A percentile compares a stretch with the other conserved stretches of the same genome.
phyloP scores from a whole-genome alignment of 306 rosid genomes.

The Carpinus fangiana region DNA sequence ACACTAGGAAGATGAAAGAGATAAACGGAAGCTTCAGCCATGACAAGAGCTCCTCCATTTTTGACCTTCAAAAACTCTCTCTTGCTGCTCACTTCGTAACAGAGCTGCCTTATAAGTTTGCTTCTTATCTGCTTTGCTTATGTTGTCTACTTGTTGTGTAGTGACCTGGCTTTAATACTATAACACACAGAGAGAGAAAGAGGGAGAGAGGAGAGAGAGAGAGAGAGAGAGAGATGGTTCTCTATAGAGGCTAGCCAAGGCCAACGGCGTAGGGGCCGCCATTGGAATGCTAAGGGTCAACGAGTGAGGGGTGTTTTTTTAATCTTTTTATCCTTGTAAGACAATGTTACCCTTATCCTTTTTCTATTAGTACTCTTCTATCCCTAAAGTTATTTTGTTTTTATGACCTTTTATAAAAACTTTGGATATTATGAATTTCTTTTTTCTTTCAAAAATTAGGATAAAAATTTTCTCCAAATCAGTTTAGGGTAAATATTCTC shows the following conservation, averaged over 20 bases:
- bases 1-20: slow-evolving; percentile 28
- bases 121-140: slow-evolving; percentile 49
- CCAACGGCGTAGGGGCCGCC: slow-evolving; percentile 99
- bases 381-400: background rate
- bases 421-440: background rate
- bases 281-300: slow-evolving; percentile 78
- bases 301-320: slow-evolving; percentile 33
- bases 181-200: slow-evolving; percentile 18
- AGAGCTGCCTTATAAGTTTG: slow-evolving; percentile 31
- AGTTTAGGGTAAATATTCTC: too few relatives aligned
- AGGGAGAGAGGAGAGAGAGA: slow-evolving; percentile 30
- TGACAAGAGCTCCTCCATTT: slow-evolving; percentile 46
- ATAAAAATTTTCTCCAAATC: too few relatives aligned
- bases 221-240: slow-evolving; percentile 14
- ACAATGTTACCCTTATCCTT: slow-evolving; percentile 52
- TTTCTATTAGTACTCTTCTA: slow-evolving; percentile 19
- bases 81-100: slow-evolving; percentile 8
- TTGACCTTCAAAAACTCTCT: background rate
- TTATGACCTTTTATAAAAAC: too few relatives aligned
- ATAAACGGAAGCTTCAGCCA: slow-evolving; percentile 46
- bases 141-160: slow-evolving; percentile 41
- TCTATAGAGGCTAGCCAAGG: slow-evolving; percentile 39
- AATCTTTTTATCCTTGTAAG: slow-evolving; percentile 9
- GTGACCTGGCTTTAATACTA: slow-evolving; percentile 56
- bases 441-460: too few relatives aligned